Conservation (phyloP, 2,329 filamentous ascomycete genomes). For the Sordariomycetes sp. region DNA sequence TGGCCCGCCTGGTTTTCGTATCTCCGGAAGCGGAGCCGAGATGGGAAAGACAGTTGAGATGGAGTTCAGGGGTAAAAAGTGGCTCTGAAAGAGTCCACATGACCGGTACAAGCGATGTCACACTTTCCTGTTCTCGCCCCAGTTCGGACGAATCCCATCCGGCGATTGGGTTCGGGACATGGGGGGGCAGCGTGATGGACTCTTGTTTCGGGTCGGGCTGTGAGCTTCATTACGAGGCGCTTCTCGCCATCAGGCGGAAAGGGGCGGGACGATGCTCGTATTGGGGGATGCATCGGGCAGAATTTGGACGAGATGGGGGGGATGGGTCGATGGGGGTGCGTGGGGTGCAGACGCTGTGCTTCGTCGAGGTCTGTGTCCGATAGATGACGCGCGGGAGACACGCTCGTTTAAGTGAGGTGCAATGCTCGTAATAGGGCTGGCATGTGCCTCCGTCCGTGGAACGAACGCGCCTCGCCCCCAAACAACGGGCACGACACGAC, state of each 20-base stretch:
- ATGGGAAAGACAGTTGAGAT: neutral
- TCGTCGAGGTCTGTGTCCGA: neutral
- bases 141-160: neutral
- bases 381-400: neutral
- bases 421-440: neutral
- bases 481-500: neutral
- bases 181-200: neutral
- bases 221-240: neutral
- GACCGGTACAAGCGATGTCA: neutral
- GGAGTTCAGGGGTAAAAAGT: neutral
- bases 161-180: neutral
- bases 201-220: neutral
- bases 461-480: neutral
- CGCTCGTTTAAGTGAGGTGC: neutral
- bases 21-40: neutral
- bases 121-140: neutral
- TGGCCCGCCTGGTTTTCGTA: neutral
- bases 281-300: neutral
- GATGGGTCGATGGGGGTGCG: neutral
- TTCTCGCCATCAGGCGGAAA: neutral
- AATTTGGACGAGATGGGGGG: neutral
- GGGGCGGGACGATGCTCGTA: neutral
- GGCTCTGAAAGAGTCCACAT: neutral
- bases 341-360: neutral
- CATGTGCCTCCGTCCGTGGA: neutral